Percentiles rank a stretch among this genome's conserved stretches.
phyloP scores from a whole-genome alignment of 805 yeast genomes.

The Saturnispora kantuleensis region DNA sequence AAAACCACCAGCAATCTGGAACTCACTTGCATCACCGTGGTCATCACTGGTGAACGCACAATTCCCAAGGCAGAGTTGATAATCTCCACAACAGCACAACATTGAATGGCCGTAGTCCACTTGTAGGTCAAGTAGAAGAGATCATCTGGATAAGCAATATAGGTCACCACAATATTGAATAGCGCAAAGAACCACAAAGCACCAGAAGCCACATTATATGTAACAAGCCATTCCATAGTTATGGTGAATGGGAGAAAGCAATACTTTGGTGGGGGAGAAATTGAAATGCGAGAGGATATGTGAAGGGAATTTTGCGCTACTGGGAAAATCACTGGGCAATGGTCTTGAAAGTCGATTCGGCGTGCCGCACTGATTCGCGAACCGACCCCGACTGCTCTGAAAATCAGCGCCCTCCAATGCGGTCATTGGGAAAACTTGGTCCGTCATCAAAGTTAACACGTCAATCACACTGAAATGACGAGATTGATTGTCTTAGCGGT shows the following conservation, averaged over 20 bases:
- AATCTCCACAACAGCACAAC: slow-evolving; percentile 72
- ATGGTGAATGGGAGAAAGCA: too few relatives aligned
- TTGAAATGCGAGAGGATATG: too few relatives aligned
- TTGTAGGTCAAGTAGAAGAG: slow-evolving; percentile 51
- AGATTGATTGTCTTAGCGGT: background rate
- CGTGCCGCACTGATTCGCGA: too few relatives aligned
- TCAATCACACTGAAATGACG: background rate
- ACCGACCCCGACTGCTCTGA: too few relatives aligned
- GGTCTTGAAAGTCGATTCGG: too few relatives aligned
- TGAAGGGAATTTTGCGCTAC: too few relatives aligned
- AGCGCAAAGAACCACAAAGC: slow-evolving; percentile 26
- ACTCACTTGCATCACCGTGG: slow-evolving; percentile 80
- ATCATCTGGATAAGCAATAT: slow-evolving; percentile 40
- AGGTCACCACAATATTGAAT: slow-evolving; percentile 19
- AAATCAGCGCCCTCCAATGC: too few relatives aligned
- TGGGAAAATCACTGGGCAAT: too few relatives aligned
- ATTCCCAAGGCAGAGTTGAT: slow-evolving; percentile 68
- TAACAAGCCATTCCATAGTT: slow-evolving; percentile 20
- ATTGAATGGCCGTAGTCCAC: slow-evolving; percentile 59
- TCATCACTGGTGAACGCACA: slow-evolving; percentile 76
- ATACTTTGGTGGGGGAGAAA: too few relatives aligned
- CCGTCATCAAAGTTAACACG: too few relatives aligned
- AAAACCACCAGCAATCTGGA: slow-evolving; percentile 75
- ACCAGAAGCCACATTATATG: slow-evolving; percentile 26
- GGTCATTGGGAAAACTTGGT: too few relatives aligned